Evolutionary conservation across 2,329 filamentous ascomycete species (phyloP).

Genomic region (Lasiodiplodia theobromae): DNA sequence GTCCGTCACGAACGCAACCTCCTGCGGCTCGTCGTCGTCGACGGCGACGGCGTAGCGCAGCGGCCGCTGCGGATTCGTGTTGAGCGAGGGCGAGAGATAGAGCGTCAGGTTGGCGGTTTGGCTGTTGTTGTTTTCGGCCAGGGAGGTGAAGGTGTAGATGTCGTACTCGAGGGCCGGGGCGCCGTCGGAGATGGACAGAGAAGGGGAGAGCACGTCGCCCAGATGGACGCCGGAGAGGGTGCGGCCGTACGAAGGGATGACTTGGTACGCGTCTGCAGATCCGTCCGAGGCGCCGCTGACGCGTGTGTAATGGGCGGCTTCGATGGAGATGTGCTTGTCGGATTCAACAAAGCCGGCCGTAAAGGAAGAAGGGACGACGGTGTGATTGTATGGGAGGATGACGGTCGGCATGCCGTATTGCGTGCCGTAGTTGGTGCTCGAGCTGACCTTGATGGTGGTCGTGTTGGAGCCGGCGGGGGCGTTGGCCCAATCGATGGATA

Average conservation of each 20-base stretch:
- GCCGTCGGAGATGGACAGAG: conserved; percentile 37
- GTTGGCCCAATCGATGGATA: conserved; percentile 47
- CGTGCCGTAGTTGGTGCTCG: conserved; percentile 48
- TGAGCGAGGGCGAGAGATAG: conserved; percentile 55
- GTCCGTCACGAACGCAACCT: conserved; percentile 53
- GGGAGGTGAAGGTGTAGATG: conserved; percentile 45
- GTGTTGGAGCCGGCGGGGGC: conserved; percentile 37
- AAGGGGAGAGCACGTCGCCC: conserved; percentile 38
- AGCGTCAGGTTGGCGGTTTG: conserved; percentile 45
- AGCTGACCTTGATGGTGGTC: conserved; percentile 43
- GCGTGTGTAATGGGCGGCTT: conserved; percentile 49
- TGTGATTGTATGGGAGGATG: conserved; percentile 46
- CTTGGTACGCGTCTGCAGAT: conserved; percentile 40
- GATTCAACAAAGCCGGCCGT: conserved; percentile 46
- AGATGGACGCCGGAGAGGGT: conserved; percentile 47
- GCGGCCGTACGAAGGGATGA: conserved; percentile 46
- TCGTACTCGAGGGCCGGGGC: conserved; percentile 47
- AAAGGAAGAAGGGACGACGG: conserved; percentile 41
- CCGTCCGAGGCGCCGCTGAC: conserved; percentile 37
- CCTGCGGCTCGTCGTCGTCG: conserved; percentile 39
- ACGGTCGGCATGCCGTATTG: conserved; percentile 41
- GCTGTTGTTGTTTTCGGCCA: conserved; percentile 32
- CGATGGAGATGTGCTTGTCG: conserved; percentile 43
- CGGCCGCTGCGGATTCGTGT: conserved; percentile 57
- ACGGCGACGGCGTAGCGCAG: conserved; percentile 61